Evolutionary conservation across 148 eudicot genomes (phyloP), one percentile per base, ranked within the genome.

Genomic region (Chenopodium quinoa): DNA sequence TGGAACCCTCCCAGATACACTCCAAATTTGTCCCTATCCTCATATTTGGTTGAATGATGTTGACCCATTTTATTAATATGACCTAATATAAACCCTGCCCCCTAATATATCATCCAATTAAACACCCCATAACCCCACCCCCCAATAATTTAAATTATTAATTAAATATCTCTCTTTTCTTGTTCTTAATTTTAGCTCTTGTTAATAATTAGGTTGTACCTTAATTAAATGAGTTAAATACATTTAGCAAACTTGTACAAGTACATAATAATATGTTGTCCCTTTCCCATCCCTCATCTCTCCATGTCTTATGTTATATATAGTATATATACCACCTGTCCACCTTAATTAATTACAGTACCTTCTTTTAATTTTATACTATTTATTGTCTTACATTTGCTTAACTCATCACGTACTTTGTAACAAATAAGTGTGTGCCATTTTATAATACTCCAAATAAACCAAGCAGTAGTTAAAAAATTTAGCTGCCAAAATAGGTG

Each of bases 11-110:
- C 27, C 16, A 67, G 20, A 73, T 52, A 78, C 48, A 73, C 58
- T 25, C 22, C 34, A 63, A 27, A 48, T 52, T 52, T 83, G 85
- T 83, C 85, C 56, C 67, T 25, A 69, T 77, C 78, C 74, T 78
- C 46, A 79, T 67, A 64, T 68, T 52, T 20, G 79, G 79, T 67
- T 83, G 70, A 56, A 73, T 83, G 82, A 74, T 62, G 66, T 62
- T 62, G 66, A 62, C 66, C 66, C 66, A 62, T 62, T 56, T 56
- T 2, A 56, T 56, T 56, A 56, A 56, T 56, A 56, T 14, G 62
- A 56, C 20, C 62, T 56, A 56, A 56, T 17, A 0, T 56, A 50
- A 50, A 14, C 62, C 62, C 62, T 17, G 7, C 20, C 22, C 62
- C 17, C 62, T 56, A 56, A 56, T 56, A 3, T 56, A 12, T 56